phyloP scores from a whole-genome alignment of 345 rosid genomes.

The Cardamine resedifolia region DNA sequence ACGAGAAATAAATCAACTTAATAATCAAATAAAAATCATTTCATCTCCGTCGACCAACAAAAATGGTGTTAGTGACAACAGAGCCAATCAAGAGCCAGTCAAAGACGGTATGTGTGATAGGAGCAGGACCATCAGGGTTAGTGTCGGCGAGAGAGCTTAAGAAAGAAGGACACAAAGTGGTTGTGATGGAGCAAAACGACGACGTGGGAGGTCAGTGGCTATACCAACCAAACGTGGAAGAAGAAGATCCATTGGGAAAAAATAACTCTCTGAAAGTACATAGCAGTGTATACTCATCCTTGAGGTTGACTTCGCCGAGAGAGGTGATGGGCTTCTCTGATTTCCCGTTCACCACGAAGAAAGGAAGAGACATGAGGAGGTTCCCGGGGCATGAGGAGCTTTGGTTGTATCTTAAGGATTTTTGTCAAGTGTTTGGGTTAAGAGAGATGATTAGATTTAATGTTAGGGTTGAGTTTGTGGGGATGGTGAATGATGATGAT shows the following conservation, averaged over 20 bases:
- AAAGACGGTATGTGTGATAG: constrained; percentile 73
- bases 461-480: constrained; percentile 72
- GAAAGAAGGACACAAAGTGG: constrained; percentile 69
- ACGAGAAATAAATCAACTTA: not conserved
- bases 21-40: constrained; percentile 6
- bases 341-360: constrained; percentile 67
- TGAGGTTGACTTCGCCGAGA: constrained; percentile 65
- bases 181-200: constrained; percentile 71
- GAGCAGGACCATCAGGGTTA: constrained; percentile 87
- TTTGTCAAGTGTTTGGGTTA: constrained; percentile 60
- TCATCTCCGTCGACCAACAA: not conserved
- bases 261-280: constrained; percentile 48
- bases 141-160: constrained; percentile 79
- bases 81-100: constrained; percentile 18
- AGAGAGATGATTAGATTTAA: constrained; percentile 71
- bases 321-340: constrained; percentile 88
- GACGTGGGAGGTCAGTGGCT: constrained; percentile 94
- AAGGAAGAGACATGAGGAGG: constrained; percentile 70
- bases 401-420: constrained; percentile 72
- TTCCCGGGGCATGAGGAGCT: constrained; percentile 86
- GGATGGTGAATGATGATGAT: constrained; percentile 48
- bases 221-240: constrained; percentile 56
- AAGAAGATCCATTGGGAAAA: constrained; percentile 58
- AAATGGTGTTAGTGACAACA: constrained; percentile 21
- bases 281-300: constrained; percentile 76